Base-by-base conservation (phyloP, 108 stramenopile genomes). In the Schizochytrium sp. region DNA sequence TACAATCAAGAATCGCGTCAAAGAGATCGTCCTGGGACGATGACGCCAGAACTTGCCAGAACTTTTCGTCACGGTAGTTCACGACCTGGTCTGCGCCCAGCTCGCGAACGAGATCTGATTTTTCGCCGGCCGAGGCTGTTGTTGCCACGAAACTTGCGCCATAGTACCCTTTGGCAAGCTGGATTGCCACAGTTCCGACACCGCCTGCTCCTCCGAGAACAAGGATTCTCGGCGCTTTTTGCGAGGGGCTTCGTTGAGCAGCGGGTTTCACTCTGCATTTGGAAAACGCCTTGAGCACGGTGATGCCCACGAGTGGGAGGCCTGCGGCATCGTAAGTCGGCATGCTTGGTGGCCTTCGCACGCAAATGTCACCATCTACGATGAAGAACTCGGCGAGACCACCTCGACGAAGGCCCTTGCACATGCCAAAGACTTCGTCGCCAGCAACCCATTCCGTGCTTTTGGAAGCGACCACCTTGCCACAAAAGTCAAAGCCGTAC, bases 401-500 rank as follows among this genome's bases (percentile, higher is more conserved):
- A 4, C 34, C 47, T 6, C 51, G 28, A 10, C 44, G 88, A 43
- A 25, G 63, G 57, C 47, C 71, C 41, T 45, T 88, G 71, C 69
- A 71, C 88, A 88, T 88, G 51, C 88, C 88, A 60, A 88, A 88
- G 51, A 88, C 72, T 19, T 72, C n/a, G 41, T 41, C 51, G 4
- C 88, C 88, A 5, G 23, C 69, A 5, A 10, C 41, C 29, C 25
- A 34, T 2, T 57, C 29, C 12, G 12, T 51, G 47, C 48, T 19
- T 0, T 19, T 19, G 8, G 71, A 34, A 12, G 29, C 63, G 5
- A 88, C 69, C 18, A 88, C 88, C 12, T 19, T 43, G 4, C 88
- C 88, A 14, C 34, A 60, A n/a, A 88, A 88, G 44, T 88, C 88
- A 28, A 88, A 88, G 23, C 88, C 88, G 58, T 72, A 71, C 21